These are phyloP conservation scores for Myxozyma lipomycoides DNA, from an alignment of 805 yeast genomes.

Conservation along the genomic window DNA sequence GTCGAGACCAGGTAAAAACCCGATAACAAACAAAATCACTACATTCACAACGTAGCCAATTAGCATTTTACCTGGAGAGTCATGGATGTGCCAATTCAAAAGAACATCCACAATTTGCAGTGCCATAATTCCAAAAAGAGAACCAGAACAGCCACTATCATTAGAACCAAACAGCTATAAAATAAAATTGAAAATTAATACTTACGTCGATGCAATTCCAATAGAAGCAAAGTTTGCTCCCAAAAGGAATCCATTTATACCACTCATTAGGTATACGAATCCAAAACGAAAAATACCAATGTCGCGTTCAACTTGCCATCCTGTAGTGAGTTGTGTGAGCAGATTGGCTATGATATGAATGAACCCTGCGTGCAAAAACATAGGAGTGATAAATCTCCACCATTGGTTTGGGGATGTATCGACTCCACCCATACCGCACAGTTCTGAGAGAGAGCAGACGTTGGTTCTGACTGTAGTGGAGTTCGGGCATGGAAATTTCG, in stretches of 20 bases:
- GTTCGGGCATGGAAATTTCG: constrained; percentile 64
- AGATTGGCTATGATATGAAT: constrained; percentile 63
- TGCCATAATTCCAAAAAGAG: constrained; percentile 66
- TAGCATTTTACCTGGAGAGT: constrained; percentile 47
- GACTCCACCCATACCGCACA: constrained; percentile 59
- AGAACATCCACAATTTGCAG: constrained; percentile 53
- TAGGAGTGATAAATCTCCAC: constrained; percentile 67
- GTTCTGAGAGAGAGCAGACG: constrained; percentile 53
- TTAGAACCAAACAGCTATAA: background rate
- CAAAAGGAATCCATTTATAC: constrained; percentile 61
- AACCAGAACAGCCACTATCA: constrained; percentile 67
- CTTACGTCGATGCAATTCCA: constrained; percentile 47
- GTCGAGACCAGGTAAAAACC: constrained; percentile 68
- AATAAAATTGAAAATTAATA: background rate
- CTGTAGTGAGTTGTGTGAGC: constrained; percentile 57
- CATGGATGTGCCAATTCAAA: constrained; percentile 48
- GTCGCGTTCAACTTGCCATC: constrained; percentile 52
- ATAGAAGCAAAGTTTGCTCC: constrained; percentile 67
- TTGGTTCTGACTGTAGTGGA: constrained; percentile 53
- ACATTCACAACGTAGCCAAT: constrained; percentile 53
- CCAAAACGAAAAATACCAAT: constrained; percentile 55
- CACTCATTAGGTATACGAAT: constrained; percentile 55
- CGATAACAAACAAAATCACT: constrained; percentile 55
- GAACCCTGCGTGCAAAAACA: constrained; percentile 70
- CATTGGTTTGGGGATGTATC: constrained; percentile 54